Evolutionary conservation across 169 alveolate species (phyloP), one percentile per base, ranked within the genome.

Genomic region (Plasmodium yoelii): DNA sequence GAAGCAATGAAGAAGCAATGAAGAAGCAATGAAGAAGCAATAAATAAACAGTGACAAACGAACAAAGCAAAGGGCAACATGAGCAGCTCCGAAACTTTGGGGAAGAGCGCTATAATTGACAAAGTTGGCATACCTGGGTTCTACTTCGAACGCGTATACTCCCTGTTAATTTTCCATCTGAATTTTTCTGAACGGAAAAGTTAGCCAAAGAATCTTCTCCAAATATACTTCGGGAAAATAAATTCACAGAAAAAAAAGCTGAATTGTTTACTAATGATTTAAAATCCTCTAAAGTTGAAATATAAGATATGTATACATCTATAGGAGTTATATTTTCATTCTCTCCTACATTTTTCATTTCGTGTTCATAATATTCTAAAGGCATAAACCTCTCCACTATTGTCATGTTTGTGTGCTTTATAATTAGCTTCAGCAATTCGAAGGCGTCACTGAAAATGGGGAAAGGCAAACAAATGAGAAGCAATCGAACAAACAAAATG

Each of bases 191-290:
- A 13, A 94, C 69, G 46, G 98, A 95, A 19, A 97, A 46, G 77
- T 97, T 97, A 53, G 97, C 96, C 5, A 97, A 87, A 26, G 99
- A 98, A 75, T 97, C 99, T 87, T 97, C 99, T 24, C 96, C 98
- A 77, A 95, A 95, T 64, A 95, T 94, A 42, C 98, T 96, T 84
- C 96, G 94, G 46, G 97, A 94, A 91, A 95, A 97, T 68, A 97
- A 93, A 86, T 97, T 97, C 5, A 96, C 94, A 3, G 98, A 98
- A 68, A 97, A 93, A 92, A 97, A 97, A 15, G 96, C 94, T 1
- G 93, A 88, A 34, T 91, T 94, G 44, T 87, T 77, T 12, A 87
- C 44, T 9, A 69, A 67, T 24, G 71, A 90, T 75, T 80, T 77
- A 0, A 92, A 26, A 42, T 92, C 95, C n/a, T 90, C 92, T 26